Conservation (phyloP, 441 rosid species). For the Iberis amara region DNA sequence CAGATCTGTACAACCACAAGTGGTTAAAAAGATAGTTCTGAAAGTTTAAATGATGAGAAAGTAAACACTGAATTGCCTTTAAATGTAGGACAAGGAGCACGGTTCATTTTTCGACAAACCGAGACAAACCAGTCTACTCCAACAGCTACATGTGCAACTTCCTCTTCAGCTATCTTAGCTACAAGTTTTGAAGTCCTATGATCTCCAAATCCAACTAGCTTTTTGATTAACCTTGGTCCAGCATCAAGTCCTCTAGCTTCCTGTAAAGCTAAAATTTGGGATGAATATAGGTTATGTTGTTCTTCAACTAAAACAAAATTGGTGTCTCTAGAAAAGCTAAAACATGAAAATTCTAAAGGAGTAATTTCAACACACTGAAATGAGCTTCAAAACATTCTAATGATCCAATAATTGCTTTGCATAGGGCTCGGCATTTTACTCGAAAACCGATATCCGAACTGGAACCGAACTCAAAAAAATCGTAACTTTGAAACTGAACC, state of each 20-base stretch:
- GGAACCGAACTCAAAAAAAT: background rate
- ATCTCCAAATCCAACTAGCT: slow-evolving; percentile 74
- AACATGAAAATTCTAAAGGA: too few relatives aligned
- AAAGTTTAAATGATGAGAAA: slow-evolving; percentile 2
- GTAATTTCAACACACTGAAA: too few relatives aligned
- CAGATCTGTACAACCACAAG: slow-evolving; percentile 42
- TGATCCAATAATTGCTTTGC: too few relatives aligned
- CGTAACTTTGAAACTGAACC: too few relatives aligned
- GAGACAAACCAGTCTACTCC: slow-evolving; percentile 82
- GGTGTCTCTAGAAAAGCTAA: background rate
- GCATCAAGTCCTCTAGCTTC: slow-evolving; percentile 98
- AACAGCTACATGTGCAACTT: slow-evolving; percentile 90
- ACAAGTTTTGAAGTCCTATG: slow-evolving; percentile 61
- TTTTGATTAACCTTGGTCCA: slow-evolving; percentile 85
- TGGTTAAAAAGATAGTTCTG: slow-evolving; percentile 13
- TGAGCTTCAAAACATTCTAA: too few relatives aligned
- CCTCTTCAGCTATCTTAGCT: slow-evolving; percentile 77
- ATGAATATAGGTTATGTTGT: background rate
- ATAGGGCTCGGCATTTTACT: too few relatives aligned
- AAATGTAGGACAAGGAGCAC: slow-evolving; percentile 72
- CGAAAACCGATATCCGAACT: too few relatives aligned
- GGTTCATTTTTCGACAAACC: slow-evolving; percentile 57
- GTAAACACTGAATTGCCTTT: slow-evolving; percentile 45
- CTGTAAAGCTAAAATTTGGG: slow-evolving; percentile 31
- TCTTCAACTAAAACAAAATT: background rate